Base-by-base conservation (phyloP, 306 rosid species). In the Cicer arietinum region DNA sequence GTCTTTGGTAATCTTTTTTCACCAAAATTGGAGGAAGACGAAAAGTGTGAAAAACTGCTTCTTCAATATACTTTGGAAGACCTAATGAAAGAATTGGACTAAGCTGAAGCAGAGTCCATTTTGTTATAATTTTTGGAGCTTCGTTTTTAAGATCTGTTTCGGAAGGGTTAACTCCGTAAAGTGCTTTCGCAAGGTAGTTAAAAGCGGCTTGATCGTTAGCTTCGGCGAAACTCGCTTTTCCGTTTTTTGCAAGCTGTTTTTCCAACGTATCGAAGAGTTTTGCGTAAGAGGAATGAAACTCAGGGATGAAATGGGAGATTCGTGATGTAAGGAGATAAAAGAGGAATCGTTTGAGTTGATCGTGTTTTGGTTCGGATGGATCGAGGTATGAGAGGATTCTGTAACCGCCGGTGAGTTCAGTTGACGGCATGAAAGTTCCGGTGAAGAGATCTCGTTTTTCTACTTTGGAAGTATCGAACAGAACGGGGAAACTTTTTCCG, bases 341-440 rank as follows among this genome's bases (percentile, higher is more conserved):
- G 30, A 94, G 0, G 11, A 94, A 51, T 2, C 69, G 73, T 62
- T 94, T 94, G 37, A 94, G 90, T 70, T 74, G 84, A 5, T 47
- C 87, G 86, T 94, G 99, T 17, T 52, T 75, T 7, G 93, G 91
- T 51, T 94, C 99, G 37, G 97, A 79, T 0, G 99, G 99, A 77
- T 94, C 99, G 4, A 94, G 89, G 64, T 94, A 94, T 4, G 99
- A 90, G n/a, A 94, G 92, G 16, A 82, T 68, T 7, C 99, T 67
- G 90, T 92, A 83, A 3, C 99, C 97, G 9, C 97, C 97, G 65
- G 99, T 94, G 87, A 94, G 90, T 1, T 94, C 85, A 0, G 88
- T 61, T 8, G 89, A 86, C 0, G 99, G 99, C 92, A 92, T 86
- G 85, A 16, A 94, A 25, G 97, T 94, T 0, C 99, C 99, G 7